These are phyloP conservation scores for Tricladium varicosporioides DNA, from an alignment of 2,329 filamentous ascomycete species.

Conservation along the genomic window DNA sequence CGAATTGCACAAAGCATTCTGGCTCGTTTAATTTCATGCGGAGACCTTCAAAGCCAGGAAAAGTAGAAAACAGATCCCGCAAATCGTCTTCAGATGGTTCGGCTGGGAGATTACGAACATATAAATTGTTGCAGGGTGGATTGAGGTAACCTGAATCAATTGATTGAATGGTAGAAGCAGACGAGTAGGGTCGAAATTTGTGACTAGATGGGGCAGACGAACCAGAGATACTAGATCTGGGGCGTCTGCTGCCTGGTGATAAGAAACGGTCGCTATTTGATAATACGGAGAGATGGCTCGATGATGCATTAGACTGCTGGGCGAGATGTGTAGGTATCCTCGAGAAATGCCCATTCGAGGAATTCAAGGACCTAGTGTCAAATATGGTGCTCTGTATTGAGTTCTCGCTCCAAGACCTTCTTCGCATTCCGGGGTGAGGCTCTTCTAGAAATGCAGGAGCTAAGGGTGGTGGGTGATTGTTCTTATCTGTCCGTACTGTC, in stretches of 20 bases:
- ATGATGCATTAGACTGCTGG: background rate
- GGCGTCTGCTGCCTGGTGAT: background rate
- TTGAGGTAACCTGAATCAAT: constrained; percentile 12
- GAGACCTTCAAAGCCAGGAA: constrained; percentile 8
- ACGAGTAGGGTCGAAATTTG: constrained; percentile 5
- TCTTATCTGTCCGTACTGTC: constrained; percentile 9
- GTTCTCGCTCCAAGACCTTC: constrained; percentile 10
- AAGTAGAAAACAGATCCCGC: constrained; percentile 1
- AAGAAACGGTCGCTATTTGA: constrained; percentile 1
- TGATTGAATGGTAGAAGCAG: constrained; percentile 8
- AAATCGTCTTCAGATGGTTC: constrained; percentile 10
- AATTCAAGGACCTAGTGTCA: constrained; percentile 9
- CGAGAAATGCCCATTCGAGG: constrained; percentile 1
- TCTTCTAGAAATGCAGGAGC: constrained; percentile 1
- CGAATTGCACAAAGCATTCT: constrained; percentile 15
- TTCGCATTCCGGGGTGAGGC: background rate
- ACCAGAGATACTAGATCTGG: background rate
- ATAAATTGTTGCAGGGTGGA: constrained; percentile 12
- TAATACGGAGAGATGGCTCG: background rate
- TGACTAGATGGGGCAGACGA: constrained; percentile 3
- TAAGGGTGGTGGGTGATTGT: constrained; percentile 1
- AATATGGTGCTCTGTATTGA: constrained; percentile 12
- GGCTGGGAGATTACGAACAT: constrained; percentile 6
- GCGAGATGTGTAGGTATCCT: constrained; percentile 7
- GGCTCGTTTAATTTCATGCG: constrained; percentile 12